Base-by-base conservation (phyloP, 768 basidiomycete species). In the Lentinula guzmanii region DNA sequence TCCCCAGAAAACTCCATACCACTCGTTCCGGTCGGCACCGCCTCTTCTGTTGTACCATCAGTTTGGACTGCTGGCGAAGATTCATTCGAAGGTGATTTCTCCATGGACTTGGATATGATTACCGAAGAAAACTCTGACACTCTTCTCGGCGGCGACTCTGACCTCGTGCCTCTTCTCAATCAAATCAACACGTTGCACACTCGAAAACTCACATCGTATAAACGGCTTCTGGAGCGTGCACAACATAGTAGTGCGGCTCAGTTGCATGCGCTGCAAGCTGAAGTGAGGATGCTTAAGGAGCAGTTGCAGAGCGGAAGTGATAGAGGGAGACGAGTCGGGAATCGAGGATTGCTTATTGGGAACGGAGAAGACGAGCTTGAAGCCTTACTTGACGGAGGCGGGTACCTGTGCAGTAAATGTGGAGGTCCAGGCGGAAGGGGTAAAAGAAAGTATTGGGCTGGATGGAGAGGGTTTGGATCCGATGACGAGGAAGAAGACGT, bases 211-310 rank as follows among this genome's bases (percentile, higher is more conserved):
- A 79, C 85, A 15, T 84, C 86, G 61, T 89, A 90, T 73, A 93
- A 88, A 68, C 82, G 91, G 1, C 79, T 94, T 1, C 80, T 94
- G 11, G 91, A 94, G 65, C 87, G 87, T 43, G 82, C 90, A 0
- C 93, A 94, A 66, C 84, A 87, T 2, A 85, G 86, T 8, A 80
- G 88, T 1, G 90, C 91, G 0, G 87, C 91, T 1, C 93, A 94
- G 67, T 76, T 93, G 1, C 91, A 94, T 67, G 91, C 93, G 0
- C 76, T 95, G 1, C 91, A 93, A 72, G 91, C 91, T 1, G 90
- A 94, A 68, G 77, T 92, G 3, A 78, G 84, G 11, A 76, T 90
- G 31, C 75, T 93, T 34, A 84, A 88, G 46, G 73, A 76, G 11
- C 79, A 80, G 53, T 73, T 63, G 62, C 72, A 71, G 52, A 66